Base-by-base conservation (phyloP, 2,329 filamentous ascomycete species). In the Fusarium sambucinum region DNA sequence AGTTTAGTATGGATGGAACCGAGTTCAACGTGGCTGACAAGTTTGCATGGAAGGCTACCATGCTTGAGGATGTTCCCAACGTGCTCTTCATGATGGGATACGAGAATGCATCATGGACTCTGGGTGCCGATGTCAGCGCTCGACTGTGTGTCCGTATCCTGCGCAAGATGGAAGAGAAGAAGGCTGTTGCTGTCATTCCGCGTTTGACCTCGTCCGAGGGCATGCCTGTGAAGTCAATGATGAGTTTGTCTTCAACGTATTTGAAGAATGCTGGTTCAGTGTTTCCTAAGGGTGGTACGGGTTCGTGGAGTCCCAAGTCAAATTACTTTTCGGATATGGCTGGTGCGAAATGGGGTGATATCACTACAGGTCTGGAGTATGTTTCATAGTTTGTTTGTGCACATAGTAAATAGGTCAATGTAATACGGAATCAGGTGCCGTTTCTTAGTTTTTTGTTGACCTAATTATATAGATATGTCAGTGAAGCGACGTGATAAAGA, bases 1-100 rank as follows among this genome's bases (percentile, higher is more conserved):
- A 78, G 3, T 68, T 90, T 14, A 72, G 73, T 2, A 77, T 90
- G 9, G 86, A 91, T 65, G 84, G 83, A 8, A 66, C 78, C 19
- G 73, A 76, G 1, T 66, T 87, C 40, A 72, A 83, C 13, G 68
- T 84, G 25, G 66, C 78, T 0, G 77, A 81, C 3, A 83, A 83
- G 50, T 86, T 83, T 69, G 74, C 85, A 2, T 91, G 89, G 89
- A 86, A 86, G 69, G 80, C 83, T 9, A 78, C 82, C 45, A 90
- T 91, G 88, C 74, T 91, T 1, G 82, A 89, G 65, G 86, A 86
- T 46, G 76, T 91, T 3, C 89, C 89, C 2, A 91, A 91, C 72
- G 60, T 87, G 9, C 78, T 84, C 23, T 82, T 87, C 70, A 80
- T 87, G 16, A 79, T 88, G 13, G 89, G 89, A 5, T 92, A 90